phyloP scores from a whole-genome alignment of 805 yeast species.

The Kurtzmaniella fragi region DNA sequence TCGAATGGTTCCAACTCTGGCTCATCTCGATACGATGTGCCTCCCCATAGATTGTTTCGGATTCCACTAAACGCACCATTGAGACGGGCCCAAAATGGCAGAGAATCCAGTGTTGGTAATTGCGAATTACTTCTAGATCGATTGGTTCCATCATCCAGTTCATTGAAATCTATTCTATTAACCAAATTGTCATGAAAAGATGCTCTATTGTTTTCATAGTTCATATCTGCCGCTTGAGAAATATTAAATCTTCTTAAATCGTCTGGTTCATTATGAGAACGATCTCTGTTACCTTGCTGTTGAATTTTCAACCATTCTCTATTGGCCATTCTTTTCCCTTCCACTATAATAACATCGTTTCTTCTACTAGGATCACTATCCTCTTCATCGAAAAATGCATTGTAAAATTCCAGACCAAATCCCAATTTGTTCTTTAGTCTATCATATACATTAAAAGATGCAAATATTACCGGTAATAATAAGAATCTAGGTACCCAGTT shows the following conservation, averaged over 20 bases:
- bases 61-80: constrained; percentile 20
- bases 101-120: too few relatives aligned
- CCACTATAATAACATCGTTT: constrained; percentile 33
- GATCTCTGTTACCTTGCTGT: constrained; percentile 6
- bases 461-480: constrained; percentile 61
- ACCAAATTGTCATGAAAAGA: constrained; percentile 3
- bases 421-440: constrained; percentile 41
- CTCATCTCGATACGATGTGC: constrained; percentile 17
- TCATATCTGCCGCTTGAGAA: constrained; percentile 19
- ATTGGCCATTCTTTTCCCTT: constrained; percentile 36
- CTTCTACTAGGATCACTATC: constrained; percentile 20
- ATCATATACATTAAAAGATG: constrained; percentile 65
- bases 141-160: constrained; percentile 2
- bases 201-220: constrained; percentile 23
- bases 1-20: constrained; percentile 28
- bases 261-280: not conserved
- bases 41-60: constrained; percentile 13
- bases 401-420: constrained; percentile 32
- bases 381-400: constrained; percentile 29
- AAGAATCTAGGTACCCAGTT: constrained; percentile 73
- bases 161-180: not conserved
- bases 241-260: constrained; percentile 25
- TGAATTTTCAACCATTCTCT: constrained; percentile 27
- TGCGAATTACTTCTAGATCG: too few relatives aligned
- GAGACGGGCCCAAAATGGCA: constrained; percentile 21